Conservation (phyloP, 176 grass and related monocot species). For the Rhipidocladum racemiflorum region DNA sequence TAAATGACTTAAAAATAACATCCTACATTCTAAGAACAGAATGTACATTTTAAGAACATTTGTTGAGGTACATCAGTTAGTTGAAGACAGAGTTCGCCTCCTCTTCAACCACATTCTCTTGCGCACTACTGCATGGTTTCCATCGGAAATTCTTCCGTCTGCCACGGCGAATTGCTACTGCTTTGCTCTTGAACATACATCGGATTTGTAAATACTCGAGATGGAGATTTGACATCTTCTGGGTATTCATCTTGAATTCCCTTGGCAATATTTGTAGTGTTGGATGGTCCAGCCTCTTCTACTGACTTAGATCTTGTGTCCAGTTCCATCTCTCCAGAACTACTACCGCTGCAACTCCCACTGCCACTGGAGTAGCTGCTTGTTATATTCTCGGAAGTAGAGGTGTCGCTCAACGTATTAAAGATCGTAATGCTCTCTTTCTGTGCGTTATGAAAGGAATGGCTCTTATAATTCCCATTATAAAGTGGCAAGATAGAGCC, state of each 20-base stretch:
- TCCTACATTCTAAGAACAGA: background rate
- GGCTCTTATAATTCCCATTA: slow-evolving; percentile 54
- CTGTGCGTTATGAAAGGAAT: slow-evolving; percentile 59
- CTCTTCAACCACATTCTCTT: slow-evolving; percentile 54
- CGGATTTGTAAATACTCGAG: slow-evolving; percentile 32
- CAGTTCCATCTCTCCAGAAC: slow-evolving; percentile 27
- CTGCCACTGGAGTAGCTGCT: slow-evolving; percentile 36
- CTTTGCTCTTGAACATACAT: slow-evolving; percentile 28
- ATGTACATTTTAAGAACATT: slow-evolving; percentile 1
- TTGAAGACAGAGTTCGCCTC: slow-evolving; percentile 54
- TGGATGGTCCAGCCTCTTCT: slow-evolving; percentile 44
- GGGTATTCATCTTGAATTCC: slow-evolving; percentile 16
- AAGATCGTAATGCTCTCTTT: slow-evolving; percentile 58
- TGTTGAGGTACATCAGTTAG: slow-evolving; percentile 25
- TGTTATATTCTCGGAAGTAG: slow-evolving; percentile 35
- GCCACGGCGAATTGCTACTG: background rate
- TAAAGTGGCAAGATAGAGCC: slow-evolving; percentile 62
- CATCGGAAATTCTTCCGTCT: slow-evolving; percentile 8
- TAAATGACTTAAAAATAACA: background rate
- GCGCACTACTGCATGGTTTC: background rate
- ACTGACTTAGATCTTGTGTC: slow-evolving; percentile 4
- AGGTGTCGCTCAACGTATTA: slow-evolving; percentile 42
- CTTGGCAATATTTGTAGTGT: background rate
- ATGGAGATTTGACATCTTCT: slow-evolving; percentile 15
- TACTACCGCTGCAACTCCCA: slow-evolving; percentile 25